Base-by-base conservation (phyloP, 1,284 basidiomycete species). In the Inonotus obliquus region DNA sequence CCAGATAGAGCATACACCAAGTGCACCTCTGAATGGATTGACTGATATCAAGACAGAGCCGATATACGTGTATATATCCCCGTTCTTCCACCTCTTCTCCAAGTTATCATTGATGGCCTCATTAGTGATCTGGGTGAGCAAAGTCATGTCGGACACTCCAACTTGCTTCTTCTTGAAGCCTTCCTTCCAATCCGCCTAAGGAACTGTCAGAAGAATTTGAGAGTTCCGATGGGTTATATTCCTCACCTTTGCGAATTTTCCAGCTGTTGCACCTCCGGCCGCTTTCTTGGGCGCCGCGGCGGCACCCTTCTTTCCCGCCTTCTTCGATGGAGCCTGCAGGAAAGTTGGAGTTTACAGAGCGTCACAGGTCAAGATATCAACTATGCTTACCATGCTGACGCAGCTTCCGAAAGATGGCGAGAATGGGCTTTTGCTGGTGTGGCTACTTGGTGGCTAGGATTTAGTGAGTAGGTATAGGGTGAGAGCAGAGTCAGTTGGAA, bases 11-110 rank as follows among this genome's bases (percentile, higher is more conserved):
- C 10, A 55, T 35, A 64, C 14, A 37, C 59, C 65, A 37, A 39
- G 55, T 80, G 67, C 72, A 93, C 94, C 93, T 85, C 85, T 82
- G 79, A 99, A 99, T 0, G 96, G 97, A 75, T 99, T 99, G 68
- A 99, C 96, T 27, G 97, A 99, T 71, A 99, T 97, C 66, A 99
- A 77, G 49, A 99, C 97, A 69, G 92, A 83, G 41, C 97, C 97
- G 74, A 99, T 99, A 75, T 99, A 99, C 6, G 97, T 99, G 75
- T 99, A 99, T 70, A 99, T 99, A 77, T 99, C 96, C 60, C 82
- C 91, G 70, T 91, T 96, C 65, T 87, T 88, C 87, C 97, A 99
- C 62, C 96, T 85, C 75, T 96, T 94, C 80, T 97, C 89, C 67
- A 99, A 82, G 74, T 99, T 99, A 60, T 98, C 94, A 75, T 98